Percentiles rank a stretch among this genome's conserved stretches.
phyloP scores from a whole-genome alignment of 139 green algal species.

The Auxenochlorella pyrenoidosa region DNA sequence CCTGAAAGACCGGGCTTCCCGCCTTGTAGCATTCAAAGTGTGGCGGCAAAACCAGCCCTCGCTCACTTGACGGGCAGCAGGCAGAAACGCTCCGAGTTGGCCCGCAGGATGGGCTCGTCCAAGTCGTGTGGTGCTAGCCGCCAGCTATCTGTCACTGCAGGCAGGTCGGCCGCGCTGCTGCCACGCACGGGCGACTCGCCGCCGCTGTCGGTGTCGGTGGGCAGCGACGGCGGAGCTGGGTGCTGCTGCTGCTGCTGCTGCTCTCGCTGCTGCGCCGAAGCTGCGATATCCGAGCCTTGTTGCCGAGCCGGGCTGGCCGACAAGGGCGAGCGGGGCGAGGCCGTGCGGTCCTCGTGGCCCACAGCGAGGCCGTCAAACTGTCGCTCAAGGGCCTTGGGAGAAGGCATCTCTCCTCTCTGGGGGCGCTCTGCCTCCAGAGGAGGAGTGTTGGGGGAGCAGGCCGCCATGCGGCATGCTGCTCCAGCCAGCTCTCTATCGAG shows the following conservation, averaged over 20 bases:
- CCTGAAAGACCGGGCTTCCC: too few species aligned
- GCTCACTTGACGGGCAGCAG: slow-evolving; percentile 52
- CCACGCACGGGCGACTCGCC: background rate
- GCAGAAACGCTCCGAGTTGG: slow-evolving; percentile 50
- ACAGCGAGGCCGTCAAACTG: slow-evolving; percentile 18
- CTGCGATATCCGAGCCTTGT: background rate
- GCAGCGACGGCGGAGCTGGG: background rate
- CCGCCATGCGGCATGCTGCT: background rate
- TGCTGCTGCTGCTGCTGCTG: slow-evolving; percentile 9
- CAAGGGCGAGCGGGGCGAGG: slow-evolving; percentile 22
- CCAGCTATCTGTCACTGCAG: background rate
- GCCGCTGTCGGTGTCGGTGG: slow-evolving; percentile 2
- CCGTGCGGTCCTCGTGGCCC: background rate
- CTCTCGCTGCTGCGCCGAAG: too few species aligned
- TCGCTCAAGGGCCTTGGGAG: background rate
- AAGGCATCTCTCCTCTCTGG: slow-evolving; percentile 2
- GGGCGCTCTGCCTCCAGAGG: background rate
- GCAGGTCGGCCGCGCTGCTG: background rate
- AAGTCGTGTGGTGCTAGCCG: slow-evolving; percentile 14
- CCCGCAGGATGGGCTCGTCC: slow-evolving; percentile 44
- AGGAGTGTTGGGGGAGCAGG: background rate
- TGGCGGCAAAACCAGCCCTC: too few species aligned
- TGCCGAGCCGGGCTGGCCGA: background rate
- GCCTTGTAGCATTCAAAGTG: too few species aligned
- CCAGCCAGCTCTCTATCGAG: too few species aligned